Evolutionary conservation across 2,329 filamentous ascomycete species (phyloP).

Genomic region (Pseudomassariella vexata): DNA sequence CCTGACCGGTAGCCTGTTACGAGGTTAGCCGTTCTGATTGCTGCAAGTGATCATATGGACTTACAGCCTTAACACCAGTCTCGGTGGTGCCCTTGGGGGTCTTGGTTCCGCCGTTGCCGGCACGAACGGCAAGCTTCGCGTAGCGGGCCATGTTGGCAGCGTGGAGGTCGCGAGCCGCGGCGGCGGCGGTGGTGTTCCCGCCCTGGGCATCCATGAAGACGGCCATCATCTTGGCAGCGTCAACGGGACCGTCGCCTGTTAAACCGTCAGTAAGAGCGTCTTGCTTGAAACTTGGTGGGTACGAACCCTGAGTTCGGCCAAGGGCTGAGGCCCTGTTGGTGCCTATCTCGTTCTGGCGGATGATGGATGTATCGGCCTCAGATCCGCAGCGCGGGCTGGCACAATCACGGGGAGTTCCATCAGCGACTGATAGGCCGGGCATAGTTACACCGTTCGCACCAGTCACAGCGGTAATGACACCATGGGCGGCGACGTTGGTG

Average conservation of each 20-base stretch:
- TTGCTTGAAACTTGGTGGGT: too few relatives aligned
- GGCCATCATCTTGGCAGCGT: slow-evolving; percentile 46
- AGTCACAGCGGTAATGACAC: slow-evolving; percentile 10
- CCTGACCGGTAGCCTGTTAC: slow-evolving; percentile 47
- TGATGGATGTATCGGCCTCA: slow-evolving; percentile 62
- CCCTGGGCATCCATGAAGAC: slow-evolving; percentile 47
- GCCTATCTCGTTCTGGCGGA: slow-evolving; percentile 51
- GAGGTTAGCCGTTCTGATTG: too few relatives aligned
- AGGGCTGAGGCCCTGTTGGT: slow-evolving; percentile 48
- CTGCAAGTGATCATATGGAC: too few relatives aligned
- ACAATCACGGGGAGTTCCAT: slow-evolving; percentile 62
- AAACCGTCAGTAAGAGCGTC: too few relatives aligned
- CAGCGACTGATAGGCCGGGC: slow-evolving; percentile 34
- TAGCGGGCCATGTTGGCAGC: slow-evolving; percentile 17
- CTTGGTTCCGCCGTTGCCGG: slow-evolving; percentile 15
- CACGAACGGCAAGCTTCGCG: slow-evolving; percentile 17
- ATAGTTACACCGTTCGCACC: slow-evolving; percentile 13
- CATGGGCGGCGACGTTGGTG: slow-evolving; percentile 10
- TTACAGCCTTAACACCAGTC: slow-evolving; percentile 33
- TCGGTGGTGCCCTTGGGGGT: slow-evolving; percentile 30
- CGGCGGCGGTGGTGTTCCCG: slow-evolving; percentile 22
- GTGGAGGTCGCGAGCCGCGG: slow-evolving; percentile 10
- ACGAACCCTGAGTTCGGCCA: slow-evolving; percentile 52
- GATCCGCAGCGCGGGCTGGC: slow-evolving; percentile 52
- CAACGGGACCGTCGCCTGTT: slow-evolving; percentile 51